Percentiles rank a stretch among this genome's conserved stretches.
phyloP scores from a whole-genome alignment of 768 basidiomycete species.

The Pleurotus ostreatus region DNA sequence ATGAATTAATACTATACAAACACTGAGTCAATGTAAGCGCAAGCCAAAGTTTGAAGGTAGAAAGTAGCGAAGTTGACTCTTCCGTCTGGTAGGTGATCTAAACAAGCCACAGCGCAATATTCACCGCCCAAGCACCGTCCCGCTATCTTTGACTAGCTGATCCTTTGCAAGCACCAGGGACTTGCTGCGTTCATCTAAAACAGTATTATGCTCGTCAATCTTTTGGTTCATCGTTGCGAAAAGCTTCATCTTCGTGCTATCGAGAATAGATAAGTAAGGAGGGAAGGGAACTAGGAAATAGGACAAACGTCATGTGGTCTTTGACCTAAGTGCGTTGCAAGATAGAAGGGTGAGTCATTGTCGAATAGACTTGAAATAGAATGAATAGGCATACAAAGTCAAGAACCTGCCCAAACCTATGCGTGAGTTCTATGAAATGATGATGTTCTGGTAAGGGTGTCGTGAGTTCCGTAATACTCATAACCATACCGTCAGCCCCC shows the following conservation, averaged over 20 bases:
- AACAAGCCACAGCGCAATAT: not conserved
- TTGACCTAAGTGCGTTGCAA: conserved; percentile 32
- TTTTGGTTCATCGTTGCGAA: conserved; percentile 39
- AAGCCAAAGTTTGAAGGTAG: no score
- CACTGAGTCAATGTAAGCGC: no score
- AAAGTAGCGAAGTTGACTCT: no score
- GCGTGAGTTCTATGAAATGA: conserved; percentile 33
- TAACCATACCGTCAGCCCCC: conserved; percentile 44
- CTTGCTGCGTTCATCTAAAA: conserved; percentile 37
- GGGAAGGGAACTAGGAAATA: not conserved
- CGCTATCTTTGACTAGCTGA: conserved; percentile 26
- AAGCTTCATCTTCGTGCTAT: conserved; percentile 42
- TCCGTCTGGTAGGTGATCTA: no score
- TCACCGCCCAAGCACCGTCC: not conserved
- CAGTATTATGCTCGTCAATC: conserved; percentile 34
- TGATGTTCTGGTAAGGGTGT: not conserved
- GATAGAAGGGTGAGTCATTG: not conserved
- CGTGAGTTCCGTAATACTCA: not conserved
- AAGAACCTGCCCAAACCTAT: conserved; percentile 38
- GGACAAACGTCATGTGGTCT: conserved; percentile 43
- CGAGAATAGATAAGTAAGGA: not conserved
- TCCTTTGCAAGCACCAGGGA: conserved; percentile 32
- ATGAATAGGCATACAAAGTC: conserved; percentile 37
- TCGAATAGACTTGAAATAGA: not conserved
- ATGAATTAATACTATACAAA: no score